Conservation (phyloP, 169 alveolate genomes). For the Cryptosporidium sp. region DNA sequence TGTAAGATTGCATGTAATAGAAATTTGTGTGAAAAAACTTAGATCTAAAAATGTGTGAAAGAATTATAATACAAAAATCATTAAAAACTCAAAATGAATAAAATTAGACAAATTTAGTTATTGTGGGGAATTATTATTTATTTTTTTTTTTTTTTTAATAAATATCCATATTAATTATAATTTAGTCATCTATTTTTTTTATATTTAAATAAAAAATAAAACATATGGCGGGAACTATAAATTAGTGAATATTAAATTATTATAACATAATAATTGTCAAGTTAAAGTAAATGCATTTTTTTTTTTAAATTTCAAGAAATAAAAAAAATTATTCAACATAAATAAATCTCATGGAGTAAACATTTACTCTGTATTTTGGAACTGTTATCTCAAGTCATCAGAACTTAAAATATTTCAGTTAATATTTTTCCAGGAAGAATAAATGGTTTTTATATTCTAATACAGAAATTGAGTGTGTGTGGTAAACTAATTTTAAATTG, state of each 20-base stretch:
- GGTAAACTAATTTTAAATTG: not conserved
- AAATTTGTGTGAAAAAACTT: not conserved
- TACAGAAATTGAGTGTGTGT: not conserved
- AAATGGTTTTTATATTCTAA: not conserved
- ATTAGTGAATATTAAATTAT: not conserved
- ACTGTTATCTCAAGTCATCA: not conserved
- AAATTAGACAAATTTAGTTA: not conserved
- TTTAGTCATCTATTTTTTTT: not conserved
- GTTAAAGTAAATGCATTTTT: conserved; percentile 10
- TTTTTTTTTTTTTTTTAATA: not conserved
- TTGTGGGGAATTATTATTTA: conserved; percentile 2
- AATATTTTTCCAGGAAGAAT: too few relatives aligned
- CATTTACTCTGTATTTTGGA: not conserved
- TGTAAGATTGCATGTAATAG: not conserved
- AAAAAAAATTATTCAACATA: too few relatives aligned
- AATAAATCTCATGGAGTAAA: not conserved
- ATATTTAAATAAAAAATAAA: not conserved
- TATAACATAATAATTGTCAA: not conserved
- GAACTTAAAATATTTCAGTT: not conserved
- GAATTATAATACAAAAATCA: not conserved
- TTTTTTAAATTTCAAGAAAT: not conserved
- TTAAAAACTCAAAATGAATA: not conserved
- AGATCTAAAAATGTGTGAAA: conserved; percentile 16
- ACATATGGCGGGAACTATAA: conserved; percentile 1
- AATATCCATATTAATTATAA: not conserved